phyloP scores from a whole-genome alignment of 148 eudicot species.

The Limonium bicolor region DNA sequence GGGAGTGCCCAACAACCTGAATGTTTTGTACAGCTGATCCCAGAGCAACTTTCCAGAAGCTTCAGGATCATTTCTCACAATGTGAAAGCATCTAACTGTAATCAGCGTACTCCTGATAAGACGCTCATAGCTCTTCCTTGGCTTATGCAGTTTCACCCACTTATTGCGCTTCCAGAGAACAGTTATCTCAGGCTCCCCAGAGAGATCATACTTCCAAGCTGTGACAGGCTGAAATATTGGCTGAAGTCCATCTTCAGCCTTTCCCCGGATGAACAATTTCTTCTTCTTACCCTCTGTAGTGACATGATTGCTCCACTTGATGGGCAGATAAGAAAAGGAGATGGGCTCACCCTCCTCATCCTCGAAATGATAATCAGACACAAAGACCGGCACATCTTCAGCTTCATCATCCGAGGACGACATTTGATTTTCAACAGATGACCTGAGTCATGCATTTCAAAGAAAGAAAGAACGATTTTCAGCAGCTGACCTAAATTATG shows the following conservation, averaged over 20 bases:
- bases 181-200: constrained; percentile 36
- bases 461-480: too few relatives aligned
- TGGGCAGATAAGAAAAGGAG: constrained; percentile 50
- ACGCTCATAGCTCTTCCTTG: constrained; percentile 41
- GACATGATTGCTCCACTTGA: constrained; percentile 33
- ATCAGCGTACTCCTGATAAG: constrained; percentile 44
- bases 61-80: constrained; percentile 33
- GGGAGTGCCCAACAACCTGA: constrained; percentile 42
- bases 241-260: constrained; percentile 47
- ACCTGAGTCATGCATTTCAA: neutral
- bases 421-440: constrained; percentile 34
- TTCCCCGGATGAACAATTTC: constrained; percentile 44
- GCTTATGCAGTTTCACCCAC: constrained; percentile 71
- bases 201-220: constrained; percentile 74
- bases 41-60: constrained; percentile 28
- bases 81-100: constrained; percentile 41
- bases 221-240: constrained; percentile 39
- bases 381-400: constrained; percentile 27
- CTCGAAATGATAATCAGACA: constrained; percentile 41
- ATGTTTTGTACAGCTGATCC: constrained; percentile 43
- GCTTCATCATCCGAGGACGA: constrained; percentile 61
- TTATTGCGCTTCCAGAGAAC: constrained; percentile 45
- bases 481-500: too few relatives aligned
- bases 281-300: constrained; percentile 5
- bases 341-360: constrained; percentile 29